Evolutionary conservation across 2,329 filamentous ascomycete genomes (phyloP).

Genomic region (Sporothrix dimorphospora): DNA sequence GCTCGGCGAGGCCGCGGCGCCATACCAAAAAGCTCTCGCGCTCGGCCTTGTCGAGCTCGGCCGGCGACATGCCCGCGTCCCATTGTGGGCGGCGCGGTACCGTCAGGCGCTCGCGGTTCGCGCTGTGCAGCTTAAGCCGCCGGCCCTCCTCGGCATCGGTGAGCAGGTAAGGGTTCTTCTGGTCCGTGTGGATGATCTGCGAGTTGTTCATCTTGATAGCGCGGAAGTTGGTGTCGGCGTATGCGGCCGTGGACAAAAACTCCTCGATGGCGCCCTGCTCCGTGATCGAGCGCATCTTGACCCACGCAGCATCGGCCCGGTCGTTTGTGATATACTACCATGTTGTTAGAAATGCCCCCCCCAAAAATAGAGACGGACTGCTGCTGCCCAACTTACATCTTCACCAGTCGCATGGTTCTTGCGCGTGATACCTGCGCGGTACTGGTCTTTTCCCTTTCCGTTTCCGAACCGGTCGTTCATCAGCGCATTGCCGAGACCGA

Average conservation of each 20-base stretch:
- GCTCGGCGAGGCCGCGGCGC: conserved; percentile 85
- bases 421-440: conserved; percentile 65
- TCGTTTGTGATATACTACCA: conserved; percentile 84
- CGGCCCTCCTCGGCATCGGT: conserved; percentile 81
- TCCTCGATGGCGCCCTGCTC: conserved; percentile 96
- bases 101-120: conserved; percentile 77
- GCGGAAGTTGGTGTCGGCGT: conserved; percentile 98
- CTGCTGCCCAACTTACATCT: conserved; percentile 51
- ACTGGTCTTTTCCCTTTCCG: conserved; percentile 82
- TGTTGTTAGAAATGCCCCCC: background rate
- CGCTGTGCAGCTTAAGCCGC: conserved; percentile 77
- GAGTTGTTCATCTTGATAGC: conserved; percentile 99
- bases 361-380: background rate
- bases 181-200: conserved; percentile 96
- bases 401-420: conserved; percentile 81
- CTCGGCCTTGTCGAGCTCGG: conserved; percentile 79
- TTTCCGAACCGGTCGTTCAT: conserved; percentile 99
- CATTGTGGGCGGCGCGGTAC: conserved; percentile 89
- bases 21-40: conserved; percentile 81
- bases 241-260: conserved; percentile 91
- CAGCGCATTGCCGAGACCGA: conserved; percentile 93
- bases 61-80: conserved; percentile 81
- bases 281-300: conserved; percentile 99
- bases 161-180: conserved; percentile 92
- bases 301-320: conserved; percentile 89